phyloP scores from a whole-genome alignment of 345 rosid species.

The Bruguiera sexangula region DNA sequence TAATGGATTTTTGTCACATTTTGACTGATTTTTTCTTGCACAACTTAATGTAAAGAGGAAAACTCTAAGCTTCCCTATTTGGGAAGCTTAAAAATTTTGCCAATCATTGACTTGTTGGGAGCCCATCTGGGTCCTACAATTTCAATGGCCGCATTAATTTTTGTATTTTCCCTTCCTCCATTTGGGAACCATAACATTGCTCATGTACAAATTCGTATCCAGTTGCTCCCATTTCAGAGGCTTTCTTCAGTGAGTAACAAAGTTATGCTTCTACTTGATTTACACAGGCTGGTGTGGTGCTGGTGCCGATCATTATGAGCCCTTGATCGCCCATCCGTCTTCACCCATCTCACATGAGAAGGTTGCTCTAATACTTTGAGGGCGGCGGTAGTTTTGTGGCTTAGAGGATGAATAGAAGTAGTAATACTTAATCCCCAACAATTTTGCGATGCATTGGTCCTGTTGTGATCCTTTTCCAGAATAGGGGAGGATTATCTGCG shows the following conservation, averaged over 20 bases:
- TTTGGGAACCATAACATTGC: too few relatives aligned
- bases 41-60: too few relatives aligned
- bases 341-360: slow-evolving; percentile 71
- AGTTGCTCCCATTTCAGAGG: neutral
- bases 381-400: slow-evolving; percentile 38
- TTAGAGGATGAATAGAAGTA: slow-evolving; percentile 12
- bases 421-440: neutral
- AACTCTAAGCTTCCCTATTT: too few relatives aligned
- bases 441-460: neutral
- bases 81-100: too few relatives aligned
- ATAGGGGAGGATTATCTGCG: slow-evolving; percentile 23
- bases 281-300: slow-evolving; percentile 93
- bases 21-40: too few relatives aligned
- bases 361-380: slow-evolving; percentile 75
- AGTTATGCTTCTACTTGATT: neutral
- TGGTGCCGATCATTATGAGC: slow-evolving; percentile 98
- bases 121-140: too few relatives aligned
- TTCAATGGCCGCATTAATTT: too few relatives aligned
- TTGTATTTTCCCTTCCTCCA: too few relatives aligned
- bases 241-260: neutral
- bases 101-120: too few relatives aligned
- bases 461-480: neutral
- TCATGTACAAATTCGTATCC: too few relatives aligned
- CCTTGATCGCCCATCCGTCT: slow-evolving; percentile 70
- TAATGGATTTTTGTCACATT: slow-evolving; percentile 18